phyloP scores from a whole-genome alignment of 140 eudicot species.

The Oenanthe javanica region DNA sequence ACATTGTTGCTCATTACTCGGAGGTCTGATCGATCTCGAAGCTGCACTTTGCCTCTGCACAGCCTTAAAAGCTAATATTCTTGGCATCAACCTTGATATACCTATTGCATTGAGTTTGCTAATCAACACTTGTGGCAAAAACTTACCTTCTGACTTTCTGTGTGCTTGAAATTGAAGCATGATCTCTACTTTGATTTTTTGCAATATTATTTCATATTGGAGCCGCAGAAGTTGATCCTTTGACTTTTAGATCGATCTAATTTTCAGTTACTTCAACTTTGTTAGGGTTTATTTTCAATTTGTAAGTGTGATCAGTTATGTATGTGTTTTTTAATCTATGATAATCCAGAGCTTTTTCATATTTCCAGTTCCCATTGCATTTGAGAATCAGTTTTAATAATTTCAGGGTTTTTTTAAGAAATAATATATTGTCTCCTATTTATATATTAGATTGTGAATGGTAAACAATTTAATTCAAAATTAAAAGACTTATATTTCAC shows the following conservation, averaged over 20 bases:
- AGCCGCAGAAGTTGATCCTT: neutral
- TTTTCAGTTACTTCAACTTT: neutral
- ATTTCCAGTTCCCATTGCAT: too few species aligned
- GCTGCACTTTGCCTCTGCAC: constrained; percentile 13
- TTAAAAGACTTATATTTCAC: too few species aligned
- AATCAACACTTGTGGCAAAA: constrained; percentile 46
- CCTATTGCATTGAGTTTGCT: constrained; percentile 65
- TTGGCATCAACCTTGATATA: constrained; percentile 19
- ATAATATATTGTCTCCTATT: too few species aligned
- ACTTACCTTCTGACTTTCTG: constrained; percentile 40
- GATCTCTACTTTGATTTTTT: neutral
- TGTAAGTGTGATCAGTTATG: neutral
- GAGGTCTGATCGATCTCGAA: constrained; percentile 2
- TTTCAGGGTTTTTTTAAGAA: too few species aligned
- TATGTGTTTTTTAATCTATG: too few species aligned
- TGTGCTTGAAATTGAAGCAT: constrained; percentile 23
- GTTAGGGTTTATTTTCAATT: neutral
- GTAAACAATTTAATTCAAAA: too few species aligned
- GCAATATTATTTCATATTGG: neutral
- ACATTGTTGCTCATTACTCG: constrained; percentile 4
- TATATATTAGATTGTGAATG: too few species aligned
- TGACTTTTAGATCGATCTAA: neutral
- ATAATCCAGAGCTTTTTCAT: too few species aligned
- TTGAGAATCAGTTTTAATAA: too few species aligned
- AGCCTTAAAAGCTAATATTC: constrained; percentile 7